These are phyloP conservation scores for Uromyces viciae-fabae DNA, from an alignment of 1,284 basidiomycete genomes.

Conservation along the genomic window DNA sequence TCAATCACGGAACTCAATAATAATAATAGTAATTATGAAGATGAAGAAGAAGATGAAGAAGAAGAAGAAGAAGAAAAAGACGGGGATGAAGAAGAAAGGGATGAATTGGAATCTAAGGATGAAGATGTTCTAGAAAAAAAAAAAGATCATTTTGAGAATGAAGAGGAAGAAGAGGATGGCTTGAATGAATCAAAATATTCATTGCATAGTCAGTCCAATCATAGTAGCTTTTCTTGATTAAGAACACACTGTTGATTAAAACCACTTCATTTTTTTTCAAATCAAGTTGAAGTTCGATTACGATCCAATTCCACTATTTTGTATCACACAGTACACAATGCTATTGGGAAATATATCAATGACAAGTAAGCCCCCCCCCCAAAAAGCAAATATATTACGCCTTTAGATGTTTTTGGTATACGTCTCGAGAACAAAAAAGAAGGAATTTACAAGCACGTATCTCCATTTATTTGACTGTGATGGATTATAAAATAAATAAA, in stretches of 20 bases:
- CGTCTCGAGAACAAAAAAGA: background rate
- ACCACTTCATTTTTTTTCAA: background rate
- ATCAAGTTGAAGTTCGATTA: conserved; percentile 76
- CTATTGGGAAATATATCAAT: conserved; percentile 64
- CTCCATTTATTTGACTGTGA: conserved; percentile 62
- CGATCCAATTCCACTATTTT: conserved; percentile 65
- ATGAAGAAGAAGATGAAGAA: background rate
- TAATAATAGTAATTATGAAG: background rate
- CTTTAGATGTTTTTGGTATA: background rate
- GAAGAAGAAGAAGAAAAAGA: background rate
- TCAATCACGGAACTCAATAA: background rate
- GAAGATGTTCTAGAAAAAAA: background rate
- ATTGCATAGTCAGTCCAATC: conserved; percentile 17
- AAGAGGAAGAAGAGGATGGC: background rate
- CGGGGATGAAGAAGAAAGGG: background rate
- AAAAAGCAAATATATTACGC: background rate
- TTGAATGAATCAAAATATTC: background rate
- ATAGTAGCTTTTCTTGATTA: background rate
- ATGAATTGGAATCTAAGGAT: background rate
- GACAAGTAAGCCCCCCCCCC: conserved; percentile 50
- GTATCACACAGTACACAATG: conserved; percentile 67
- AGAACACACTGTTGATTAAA: background rate
- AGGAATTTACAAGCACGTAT: conserved; percentile 58
- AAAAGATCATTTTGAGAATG: background rate
- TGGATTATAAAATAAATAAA: conserved; percentile 58